Percentiles rank a stretch among this genome's conserved stretches.
Evolutionary conservation across 2,329 filamentous ascomycete genomes (phyloP).

Genomic region (Calonectria fujianensis): DNA sequence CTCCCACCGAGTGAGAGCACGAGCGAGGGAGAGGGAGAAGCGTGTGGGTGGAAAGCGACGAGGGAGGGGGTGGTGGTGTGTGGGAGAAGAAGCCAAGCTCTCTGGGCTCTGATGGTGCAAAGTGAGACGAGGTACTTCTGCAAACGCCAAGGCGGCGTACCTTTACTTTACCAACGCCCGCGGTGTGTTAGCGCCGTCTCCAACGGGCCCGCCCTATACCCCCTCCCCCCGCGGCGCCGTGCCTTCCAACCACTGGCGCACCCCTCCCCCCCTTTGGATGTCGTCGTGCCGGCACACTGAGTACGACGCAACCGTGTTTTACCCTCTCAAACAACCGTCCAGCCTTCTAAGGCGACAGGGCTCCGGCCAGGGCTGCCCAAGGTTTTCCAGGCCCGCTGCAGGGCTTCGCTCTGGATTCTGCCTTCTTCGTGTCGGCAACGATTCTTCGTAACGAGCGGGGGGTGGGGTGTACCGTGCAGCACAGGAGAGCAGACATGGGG

Average conservation of each 20-base stretch:
- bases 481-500: slow-evolving; percentile 6
- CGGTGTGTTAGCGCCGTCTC: slow-evolving; percentile 30
- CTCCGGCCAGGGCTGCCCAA: slow-evolving; percentile 26
- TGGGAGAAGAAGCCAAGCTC: slow-evolving; percentile 17
- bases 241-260: slow-evolving; percentile 9
- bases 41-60: slow-evolving; percentile 3
- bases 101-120: slow-evolving; percentile 16
- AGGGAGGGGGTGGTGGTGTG: slow-evolving; percentile 2
- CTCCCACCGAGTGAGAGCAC: background rate
- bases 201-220: slow-evolving; percentile 31
- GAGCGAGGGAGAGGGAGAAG: background rate
- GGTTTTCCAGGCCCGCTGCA: slow-evolving; percentile 29
- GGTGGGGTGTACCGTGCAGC: background rate
- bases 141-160: slow-evolving; percentile 34
- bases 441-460: slow-evolving; percentile 2
- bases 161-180: slow-evolving; percentile 30
- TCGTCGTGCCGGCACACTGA: background rate
- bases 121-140: slow-evolving; percentile 35
- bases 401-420: slow-evolving; percentile 30
- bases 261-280: slow-evolving; percentile 13
- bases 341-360: slow-evolving; percentile 38
- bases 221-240: slow-evolving; percentile 30
- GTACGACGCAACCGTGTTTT: slow-evolving; percentile 20
- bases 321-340: slow-evolving; percentile 15
- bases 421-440: slow-evolving; percentile 10